Evolutionary conservation across 228 moss, liverwort and hornwort genomes (phyloP).

Genomic region (Sphagnum fallax): DNA sequence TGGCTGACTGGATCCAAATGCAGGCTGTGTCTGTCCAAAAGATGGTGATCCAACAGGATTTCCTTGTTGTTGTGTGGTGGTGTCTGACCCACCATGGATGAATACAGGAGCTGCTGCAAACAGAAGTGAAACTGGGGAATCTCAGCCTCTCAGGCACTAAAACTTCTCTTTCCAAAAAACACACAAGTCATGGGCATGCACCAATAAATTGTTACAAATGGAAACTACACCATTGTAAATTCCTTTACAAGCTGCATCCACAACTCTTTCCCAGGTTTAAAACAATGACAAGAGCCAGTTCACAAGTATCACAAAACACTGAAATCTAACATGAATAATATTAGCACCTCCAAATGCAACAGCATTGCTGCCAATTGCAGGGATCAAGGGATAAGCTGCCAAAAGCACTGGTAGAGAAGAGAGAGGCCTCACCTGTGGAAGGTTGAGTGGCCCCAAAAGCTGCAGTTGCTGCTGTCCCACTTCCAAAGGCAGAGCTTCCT

Average conservation of each 20-base stretch:
- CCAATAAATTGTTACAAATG: no score
- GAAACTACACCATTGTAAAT: no score
- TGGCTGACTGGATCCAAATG: slow-evolving; percentile 46
- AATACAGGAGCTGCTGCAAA: slow-evolving; percentile 61
- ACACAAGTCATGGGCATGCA: no score
- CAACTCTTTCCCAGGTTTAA: no score
- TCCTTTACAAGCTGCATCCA: no score
- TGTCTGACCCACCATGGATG: slow-evolving; percentile 67
- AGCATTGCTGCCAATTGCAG: no score
- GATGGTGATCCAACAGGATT: slow-evolving; percentile 50
- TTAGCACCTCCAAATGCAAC: slow-evolving; percentile 43
- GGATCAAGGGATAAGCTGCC: slow-evolving; percentile 36
- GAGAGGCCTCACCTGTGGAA: slow-evolving; percentile 27
- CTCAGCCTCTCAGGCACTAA: no score
- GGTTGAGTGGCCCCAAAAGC: slow-evolving; percentile 51
- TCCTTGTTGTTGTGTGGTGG: slow-evolving; percentile 31
- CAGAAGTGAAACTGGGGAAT: no score
- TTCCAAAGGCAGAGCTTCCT: slow-evolving; percentile 37
- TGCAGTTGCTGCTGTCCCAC: slow-evolving; percentile 47
- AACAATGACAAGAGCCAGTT: no score
- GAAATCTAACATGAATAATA: no score
- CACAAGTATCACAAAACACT: no score
- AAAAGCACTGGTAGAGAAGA: slow-evolving; percentile 30
- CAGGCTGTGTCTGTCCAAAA: slow-evolving; percentile 55
- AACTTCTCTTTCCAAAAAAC: no score